Evolutionary conservation across 192 early-diverging fungal species (phyloP), one percentile per base, ranked within the genome.

Genomic region (Lobosporangium transversale): DNA sequence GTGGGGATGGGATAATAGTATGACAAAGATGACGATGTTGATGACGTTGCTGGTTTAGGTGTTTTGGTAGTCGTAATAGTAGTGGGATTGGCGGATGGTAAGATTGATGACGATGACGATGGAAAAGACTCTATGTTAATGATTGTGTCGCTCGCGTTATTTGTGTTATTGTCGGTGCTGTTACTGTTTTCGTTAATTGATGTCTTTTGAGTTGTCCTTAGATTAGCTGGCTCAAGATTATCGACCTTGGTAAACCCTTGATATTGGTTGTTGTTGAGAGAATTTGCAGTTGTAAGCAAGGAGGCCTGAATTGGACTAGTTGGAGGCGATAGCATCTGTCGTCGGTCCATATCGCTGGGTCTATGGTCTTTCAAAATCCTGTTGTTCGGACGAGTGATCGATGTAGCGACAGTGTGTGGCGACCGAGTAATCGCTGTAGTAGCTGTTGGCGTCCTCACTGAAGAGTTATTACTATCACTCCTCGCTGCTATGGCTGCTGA

Each of bases 241-340:
- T 59, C 66, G 30, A 59, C 42, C 49, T 58, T 52, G 29, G 20
- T 53, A 60, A 60, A 60, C 4, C 58, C 57, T 54, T 32, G 66
- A 21, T 68, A 44, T 36, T 69, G 55, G 4, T 48, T 29, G 24
- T 50, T 33, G n/a, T n/a, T n/a, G n/a, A n/a, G n/a, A n/a, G n/a
- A n/a, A 8, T 58, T 4, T 12, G 66, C 37, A 44, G 36, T 68
- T 24, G 68, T 27, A 7, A 44, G 17, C 7, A 57, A 53, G 4
- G 58, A 61, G 50, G 54, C 44, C 12, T 75, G 70, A 21, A 54
- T 33, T 11, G 62, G 62, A 15, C 45, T 75, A 3, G 42, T 66
- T 8, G 70, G 70, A 2, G 63, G 52, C 8, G 70, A 75, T 0
- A 75, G 40, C 17, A 75, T 58, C 18, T 66, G 70, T 9, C 58